phyloP scores from a whole-genome alignment of 1,284 basidiomycete genomes.

The Ganoderma meredithae region DNA sequence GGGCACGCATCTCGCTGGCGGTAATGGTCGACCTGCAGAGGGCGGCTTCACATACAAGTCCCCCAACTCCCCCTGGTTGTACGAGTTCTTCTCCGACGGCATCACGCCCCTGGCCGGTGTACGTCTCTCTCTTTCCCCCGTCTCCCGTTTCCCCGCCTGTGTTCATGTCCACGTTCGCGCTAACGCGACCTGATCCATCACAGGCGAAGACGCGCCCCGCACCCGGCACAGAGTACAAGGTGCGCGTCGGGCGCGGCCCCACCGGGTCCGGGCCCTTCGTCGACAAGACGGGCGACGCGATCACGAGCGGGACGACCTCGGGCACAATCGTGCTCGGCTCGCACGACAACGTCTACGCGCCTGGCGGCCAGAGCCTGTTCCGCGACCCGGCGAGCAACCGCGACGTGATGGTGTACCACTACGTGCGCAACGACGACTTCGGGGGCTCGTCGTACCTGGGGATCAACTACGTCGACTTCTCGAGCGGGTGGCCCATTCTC shows the following conservation, averaged over 20 bases:
- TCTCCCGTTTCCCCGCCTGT: background rate
- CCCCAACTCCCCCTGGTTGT: background rate
- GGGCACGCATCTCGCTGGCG: conserved; percentile 7
- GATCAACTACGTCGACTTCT: conserved; percentile 21
- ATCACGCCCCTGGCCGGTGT: conserved; percentile 11
- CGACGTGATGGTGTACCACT: conserved; percentile 29
- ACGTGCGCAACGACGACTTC: conserved; percentile 20
- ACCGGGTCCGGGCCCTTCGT: conserved; percentile 40
- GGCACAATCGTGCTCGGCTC: conserved; percentile 43
- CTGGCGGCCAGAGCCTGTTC: conserved; percentile 37
- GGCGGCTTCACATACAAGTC: conserved; percentile 15
- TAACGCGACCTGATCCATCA: background rate
- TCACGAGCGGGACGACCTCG: conserved; percentile 30
- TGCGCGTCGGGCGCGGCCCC: conserved; percentile 39
- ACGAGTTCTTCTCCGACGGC: conserved; percentile 18
- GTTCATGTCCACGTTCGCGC: background rate
- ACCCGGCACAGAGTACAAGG: conserved; percentile 29
- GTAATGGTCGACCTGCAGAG: conserved; percentile 4
- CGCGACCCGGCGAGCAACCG: conserved; percentile 23
- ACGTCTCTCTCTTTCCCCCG: background rate
- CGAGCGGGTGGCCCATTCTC: conserved; percentile 15
- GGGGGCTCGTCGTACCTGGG: conserved; percentile 21
- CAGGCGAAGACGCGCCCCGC: background rate
- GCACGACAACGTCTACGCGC: conserved; percentile 45
- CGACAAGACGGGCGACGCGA: conserved; percentile 34